Base-by-base conservation (phyloP, 768 basidiomycete species). In the Tricholomella constricta region DNA sequence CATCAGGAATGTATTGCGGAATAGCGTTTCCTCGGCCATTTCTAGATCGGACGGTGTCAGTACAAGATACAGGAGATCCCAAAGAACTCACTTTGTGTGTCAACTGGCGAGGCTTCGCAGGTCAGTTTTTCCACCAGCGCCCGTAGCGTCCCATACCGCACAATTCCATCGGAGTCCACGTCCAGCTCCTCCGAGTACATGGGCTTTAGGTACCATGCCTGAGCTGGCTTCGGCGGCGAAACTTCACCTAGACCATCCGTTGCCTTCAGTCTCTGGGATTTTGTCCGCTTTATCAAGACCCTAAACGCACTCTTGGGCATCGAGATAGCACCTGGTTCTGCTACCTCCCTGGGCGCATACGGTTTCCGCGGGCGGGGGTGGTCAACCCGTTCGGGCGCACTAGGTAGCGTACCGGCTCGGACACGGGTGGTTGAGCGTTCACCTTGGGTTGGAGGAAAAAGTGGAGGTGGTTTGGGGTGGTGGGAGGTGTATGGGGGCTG, bases 111-210 rank as follows among this genome's bases (percentile, higher is more conserved):
- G 20, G 62, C 58, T 54, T 74, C 72, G 14, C 78, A 74, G 1
- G 86, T 84, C 37, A 94, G 69, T 40, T 81, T 77, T 65, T 89
- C 89, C 11, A 93, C 81, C 27, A 94, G 72, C 5, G 88, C 91
- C 6, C 74, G 71, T 20, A 93, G 65, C 0, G 89, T 88, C 3
- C 88, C 94, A 17, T 80, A 81, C 50, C 79, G 79, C 46, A 93
- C 79, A 31, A 75, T 69, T 1, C 90, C 88, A 48, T 89, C 86
- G 31, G 74, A 70, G 49, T 86, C 84, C 32, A 85, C 64, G 22
- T 83, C 78, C 32, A 94, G 75, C 57, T 91, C 81, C 43, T 85
- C 79, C 4, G 78, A 72, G 63, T 84, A 81, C 46, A 74, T 72
- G 6, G 83, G 79, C 20, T 77, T 80, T 23, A 91, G 74, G 64